Conservation (phyloP, 768 basidiomycete species). For the Rhodotorula graminis region DNA sequence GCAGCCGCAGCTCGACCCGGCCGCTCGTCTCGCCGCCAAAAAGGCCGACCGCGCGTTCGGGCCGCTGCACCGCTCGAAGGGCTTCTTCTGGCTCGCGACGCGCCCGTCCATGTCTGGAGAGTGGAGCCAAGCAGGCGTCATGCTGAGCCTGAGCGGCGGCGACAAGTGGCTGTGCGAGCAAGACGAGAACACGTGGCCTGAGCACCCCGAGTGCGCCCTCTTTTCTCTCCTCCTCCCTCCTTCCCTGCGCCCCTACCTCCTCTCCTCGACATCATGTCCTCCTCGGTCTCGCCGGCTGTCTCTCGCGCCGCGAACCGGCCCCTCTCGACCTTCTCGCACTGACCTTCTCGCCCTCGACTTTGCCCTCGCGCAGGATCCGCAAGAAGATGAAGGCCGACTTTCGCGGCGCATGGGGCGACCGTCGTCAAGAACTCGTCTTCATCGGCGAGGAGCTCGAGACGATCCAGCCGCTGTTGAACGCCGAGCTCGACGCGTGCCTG, state of each 20-base stretch:
- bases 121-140: slow-evolving; percentile 46
- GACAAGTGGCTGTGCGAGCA: slow-evolving; percentile 44
- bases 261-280: too few relatives aligned
- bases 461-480: slow-evolving; percentile 39
- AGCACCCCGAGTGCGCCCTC: slow-evolving; percentile 37
- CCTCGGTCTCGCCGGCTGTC: too few relatives aligned
- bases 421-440: slow-evolving; percentile 43
- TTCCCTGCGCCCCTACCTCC: too few relatives aligned
- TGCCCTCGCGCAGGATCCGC: slow-evolving; percentile 28
- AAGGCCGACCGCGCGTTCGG: slow-evolving; percentile 42
- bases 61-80: slow-evolving; percentile 46
- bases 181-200: slow-evolving; percentile 43
- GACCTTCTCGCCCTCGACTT: too few relatives aligned
- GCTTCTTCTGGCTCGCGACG: slow-evolving; percentile 48
- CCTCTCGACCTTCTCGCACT: too few relatives aligned
- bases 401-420: slow-evolving; percentile 46
- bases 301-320: neutral
- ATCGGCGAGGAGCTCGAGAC: slow-evolving; percentile 35
- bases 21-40: slow-evolving; percentile 42
- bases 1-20: slow-evolving; percentile 44
- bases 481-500: slow-evolving; percentile 42
- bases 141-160: slow-evolving; percentile 45
- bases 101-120: slow-evolving; percentile 45
- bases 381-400: slow-evolving; percentile 46
- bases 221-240: too few relatives aligned